A percentile compares a stretch with the other conserved stretches of the same genome.
Evolutionary conservation across 164 flowering plant species (phyloP).

Genomic region (Euptelea pleiosperma): DNA sequence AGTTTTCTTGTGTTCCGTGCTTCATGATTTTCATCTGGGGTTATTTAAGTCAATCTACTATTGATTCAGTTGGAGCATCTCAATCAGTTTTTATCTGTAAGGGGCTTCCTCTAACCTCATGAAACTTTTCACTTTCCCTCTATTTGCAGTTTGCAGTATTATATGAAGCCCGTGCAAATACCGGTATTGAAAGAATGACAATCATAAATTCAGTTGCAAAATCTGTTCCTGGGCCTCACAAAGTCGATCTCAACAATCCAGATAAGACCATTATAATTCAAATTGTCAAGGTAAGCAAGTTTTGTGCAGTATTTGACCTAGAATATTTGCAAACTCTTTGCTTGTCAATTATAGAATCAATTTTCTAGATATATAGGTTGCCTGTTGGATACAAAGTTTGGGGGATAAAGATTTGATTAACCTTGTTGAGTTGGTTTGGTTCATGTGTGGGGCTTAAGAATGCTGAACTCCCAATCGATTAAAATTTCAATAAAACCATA

Average conservation of each 20-base stretch:
- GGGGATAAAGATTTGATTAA: background rate
- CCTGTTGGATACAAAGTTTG: background rate
- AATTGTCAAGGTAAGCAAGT: constrained; percentile 61
- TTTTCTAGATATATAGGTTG: background rate
- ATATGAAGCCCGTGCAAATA: constrained; percentile 90
- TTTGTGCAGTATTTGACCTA: constrained; percentile 7
- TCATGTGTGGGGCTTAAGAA: background rate
- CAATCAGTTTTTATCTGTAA: background rate
- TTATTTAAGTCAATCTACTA: no score
- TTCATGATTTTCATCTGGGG: background rate
- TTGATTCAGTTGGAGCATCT: no score
- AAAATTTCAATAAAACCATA: no score
- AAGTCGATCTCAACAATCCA: constrained; percentile 85
- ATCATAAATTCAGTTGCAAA: constrained; percentile 88
- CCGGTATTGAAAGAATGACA: constrained; percentile 80
- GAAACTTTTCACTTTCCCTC: background rate
- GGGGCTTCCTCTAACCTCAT: background rate
- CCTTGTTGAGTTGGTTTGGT: background rate
- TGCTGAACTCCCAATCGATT: no score
- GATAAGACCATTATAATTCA: constrained; percentile 80
- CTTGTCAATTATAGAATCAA: background rate
- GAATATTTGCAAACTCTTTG: background rate
- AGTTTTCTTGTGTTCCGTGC: background rate
- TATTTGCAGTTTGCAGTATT: constrained; percentile 79
- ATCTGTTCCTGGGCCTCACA: constrained; percentile 80